Percentiles rank a stretch among this genome's conserved stretches.
These are phyloP conservation scores for Linnemannia exigua DNA, from an alignment of 192 early-diverging fungal species.

Conservation along the genomic window DNA sequence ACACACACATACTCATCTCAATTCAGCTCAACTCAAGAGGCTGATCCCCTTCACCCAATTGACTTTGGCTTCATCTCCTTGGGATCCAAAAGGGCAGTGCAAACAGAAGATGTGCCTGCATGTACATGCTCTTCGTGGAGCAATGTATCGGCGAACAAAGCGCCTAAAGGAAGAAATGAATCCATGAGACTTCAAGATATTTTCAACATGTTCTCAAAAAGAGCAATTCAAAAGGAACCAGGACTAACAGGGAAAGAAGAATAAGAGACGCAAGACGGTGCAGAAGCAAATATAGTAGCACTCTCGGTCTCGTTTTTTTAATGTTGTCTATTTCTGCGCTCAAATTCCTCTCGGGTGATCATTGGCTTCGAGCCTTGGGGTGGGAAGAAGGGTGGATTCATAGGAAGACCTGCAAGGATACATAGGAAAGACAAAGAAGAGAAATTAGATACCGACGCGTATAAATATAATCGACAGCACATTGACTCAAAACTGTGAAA, in stretches of 20 bases:
- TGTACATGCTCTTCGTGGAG: background rate
- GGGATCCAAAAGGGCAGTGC: background rate
- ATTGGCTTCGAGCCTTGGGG: constrained; percentile 55
- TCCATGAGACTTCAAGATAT: too few species aligned
- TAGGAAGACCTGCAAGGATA: constrained; percentile 27
- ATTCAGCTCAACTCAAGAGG: too few species aligned
- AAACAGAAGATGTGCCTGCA: too few species aligned
- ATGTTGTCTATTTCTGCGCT: constrained; percentile 58
- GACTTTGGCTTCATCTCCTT: too few species aligned
- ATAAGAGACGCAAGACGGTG: background rate
- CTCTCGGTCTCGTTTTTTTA: constrained; percentile 8
- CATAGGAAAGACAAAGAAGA: background rate
- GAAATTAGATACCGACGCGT: background rate
- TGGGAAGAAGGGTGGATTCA: constrained; percentile 54
- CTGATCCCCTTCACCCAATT: background rate
- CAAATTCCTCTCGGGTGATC: constrained; percentile 54
- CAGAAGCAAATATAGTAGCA: background rate
- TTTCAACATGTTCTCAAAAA: background rate
- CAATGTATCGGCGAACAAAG: background rate
- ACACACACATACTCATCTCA: too few species aligned
- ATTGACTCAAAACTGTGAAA: too few species aligned
- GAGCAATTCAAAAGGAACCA: background rate
- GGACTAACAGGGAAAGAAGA: constrained; percentile 1
- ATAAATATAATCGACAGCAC: too few species aligned
- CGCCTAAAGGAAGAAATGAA: background rate